Evolutionary conservation across 192 early-diverging fungal species (phyloP).

Genomic region (Umbelopsis sp.): DNA sequence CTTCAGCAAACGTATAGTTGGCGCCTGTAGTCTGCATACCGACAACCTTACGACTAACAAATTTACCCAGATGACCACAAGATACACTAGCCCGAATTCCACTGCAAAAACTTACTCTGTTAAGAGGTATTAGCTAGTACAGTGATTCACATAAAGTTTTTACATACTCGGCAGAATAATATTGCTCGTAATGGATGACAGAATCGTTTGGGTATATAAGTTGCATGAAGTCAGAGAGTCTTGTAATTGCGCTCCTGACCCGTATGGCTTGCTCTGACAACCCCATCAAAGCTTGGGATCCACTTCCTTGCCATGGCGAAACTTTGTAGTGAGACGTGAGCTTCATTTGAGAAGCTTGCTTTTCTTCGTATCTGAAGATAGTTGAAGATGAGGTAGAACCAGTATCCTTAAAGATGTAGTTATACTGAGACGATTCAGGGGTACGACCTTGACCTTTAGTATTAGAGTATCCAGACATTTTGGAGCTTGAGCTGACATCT

Average conservation of each 20-base stretch:
- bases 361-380: neutral
- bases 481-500: neutral
- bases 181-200: neutral
- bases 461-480: neutral
- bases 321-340: neutral
- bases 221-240: neutral
- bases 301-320: neutral
- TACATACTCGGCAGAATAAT: neutral
- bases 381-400: neutral
- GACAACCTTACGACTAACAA: neutral
- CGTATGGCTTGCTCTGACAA: neutral
- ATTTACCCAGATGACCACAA: neutral
- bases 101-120: neutral
- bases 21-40: neutral
- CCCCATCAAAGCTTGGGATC: constrained; percentile 1
- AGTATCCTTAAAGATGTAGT: neutral
- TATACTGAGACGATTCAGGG: neutral
- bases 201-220: neutral
- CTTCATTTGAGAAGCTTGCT: neutral
- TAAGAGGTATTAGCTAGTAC: neutral
- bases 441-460: neutral
- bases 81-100: neutral
- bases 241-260: neutral
- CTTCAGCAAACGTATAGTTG: constrained; percentile 4
- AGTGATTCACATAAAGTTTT: neutral